phyloP scores from a whole-genome alignment of 2,329 filamentous ascomycete species.

The Chrysoporthe puriensis region DNA sequence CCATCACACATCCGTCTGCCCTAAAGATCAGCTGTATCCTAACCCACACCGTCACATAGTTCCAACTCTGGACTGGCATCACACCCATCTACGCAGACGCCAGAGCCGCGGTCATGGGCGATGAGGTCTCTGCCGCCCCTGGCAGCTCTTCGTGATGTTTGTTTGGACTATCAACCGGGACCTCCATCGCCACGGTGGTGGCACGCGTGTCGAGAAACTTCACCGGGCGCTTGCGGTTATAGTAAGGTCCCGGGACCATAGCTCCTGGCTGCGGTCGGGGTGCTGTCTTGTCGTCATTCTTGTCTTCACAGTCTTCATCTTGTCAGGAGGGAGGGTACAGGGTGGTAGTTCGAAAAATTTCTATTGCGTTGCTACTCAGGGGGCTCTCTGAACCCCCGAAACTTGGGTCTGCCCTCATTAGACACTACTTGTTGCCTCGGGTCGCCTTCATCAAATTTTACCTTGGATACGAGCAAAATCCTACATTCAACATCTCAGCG shows the following conservation, averaged over 20 bases:
- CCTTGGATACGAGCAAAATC: background rate
- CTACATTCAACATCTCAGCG: background rate
- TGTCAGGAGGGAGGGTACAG: background rate
- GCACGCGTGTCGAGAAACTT: background rate
- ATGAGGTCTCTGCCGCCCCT: slow-evolving; percentile 29
- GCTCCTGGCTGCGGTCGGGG: background rate
- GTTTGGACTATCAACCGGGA: background rate
- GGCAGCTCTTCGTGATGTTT: background rate
- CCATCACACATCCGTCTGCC: background rate
- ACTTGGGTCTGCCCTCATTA: no score
- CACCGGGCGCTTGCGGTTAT: background rate
- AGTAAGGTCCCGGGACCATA: background rate
- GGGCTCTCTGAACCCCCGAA: no score
- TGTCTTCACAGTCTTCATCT: background rate
- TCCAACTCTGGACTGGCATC: slow-evolving; percentile 84
- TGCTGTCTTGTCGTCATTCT: background rate
- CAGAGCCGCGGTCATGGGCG: slow-evolving; percentile 60
- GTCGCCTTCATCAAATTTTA: no score
- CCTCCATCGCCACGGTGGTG: background rate
- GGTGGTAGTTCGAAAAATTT: background rate
- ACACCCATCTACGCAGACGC: slow-evolving; percentile 72
- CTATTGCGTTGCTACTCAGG: background rate
- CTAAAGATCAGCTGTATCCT: slow-evolving; percentile 32
- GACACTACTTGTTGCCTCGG: no score
- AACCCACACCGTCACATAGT: slow-evolving; percentile 49